phyloP scores from a whole-genome alignment of 306 rosid species.

The Corylus americana region DNA sequence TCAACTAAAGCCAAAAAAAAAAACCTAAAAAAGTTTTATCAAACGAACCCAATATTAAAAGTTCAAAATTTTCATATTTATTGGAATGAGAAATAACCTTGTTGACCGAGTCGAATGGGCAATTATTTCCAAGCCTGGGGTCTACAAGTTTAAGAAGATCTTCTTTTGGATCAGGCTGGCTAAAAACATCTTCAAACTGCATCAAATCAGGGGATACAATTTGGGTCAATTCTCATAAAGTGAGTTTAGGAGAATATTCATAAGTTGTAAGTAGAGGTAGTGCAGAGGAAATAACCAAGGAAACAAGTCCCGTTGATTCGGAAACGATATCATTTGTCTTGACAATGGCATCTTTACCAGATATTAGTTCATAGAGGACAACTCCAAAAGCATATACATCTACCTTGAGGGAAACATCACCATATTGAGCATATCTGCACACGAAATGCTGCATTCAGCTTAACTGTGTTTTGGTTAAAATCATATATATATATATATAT shows the following conservation, averaged over 20 bases:
- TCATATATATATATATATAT: background rate
- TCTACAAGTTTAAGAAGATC: constrained; percentile 55
- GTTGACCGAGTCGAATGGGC: constrained; percentile 48
- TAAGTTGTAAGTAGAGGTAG: background rate
- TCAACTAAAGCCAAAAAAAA: too few relatives aligned
- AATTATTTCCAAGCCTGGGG: constrained; percentile 47
- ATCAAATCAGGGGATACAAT: constrained; percentile 16
- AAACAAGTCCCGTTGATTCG: constrained; percentile 63
- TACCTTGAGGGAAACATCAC: constrained; percentile 61
- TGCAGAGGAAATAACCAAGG: constrained; percentile 48
- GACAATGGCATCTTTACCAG: constrained; percentile 62
- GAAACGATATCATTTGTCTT: constrained; percentile 47
- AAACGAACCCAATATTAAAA: too few relatives aligned
- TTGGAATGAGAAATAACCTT: constrained; percentile 42
- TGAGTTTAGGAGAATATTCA: background rate
- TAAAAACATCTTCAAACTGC: constrained; percentile 68
- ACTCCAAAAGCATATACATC: constrained; percentile 82
- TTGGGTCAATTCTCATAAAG: background rate
- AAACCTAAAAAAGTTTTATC: too few relatives aligned
- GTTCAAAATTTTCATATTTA: background rate
- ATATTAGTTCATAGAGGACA: constrained; percentile 64
- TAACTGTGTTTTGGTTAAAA: background rate
- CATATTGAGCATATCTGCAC: constrained; percentile 68
- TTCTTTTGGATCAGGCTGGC: constrained; percentile 46
- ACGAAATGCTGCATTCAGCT: constrained; percentile 15